These are phyloP conservation scores for Ilyonectria sp. DNA, from an alignment of 2,329 filamentous ascomycete species.

Conservation along the genomic window DNA sequence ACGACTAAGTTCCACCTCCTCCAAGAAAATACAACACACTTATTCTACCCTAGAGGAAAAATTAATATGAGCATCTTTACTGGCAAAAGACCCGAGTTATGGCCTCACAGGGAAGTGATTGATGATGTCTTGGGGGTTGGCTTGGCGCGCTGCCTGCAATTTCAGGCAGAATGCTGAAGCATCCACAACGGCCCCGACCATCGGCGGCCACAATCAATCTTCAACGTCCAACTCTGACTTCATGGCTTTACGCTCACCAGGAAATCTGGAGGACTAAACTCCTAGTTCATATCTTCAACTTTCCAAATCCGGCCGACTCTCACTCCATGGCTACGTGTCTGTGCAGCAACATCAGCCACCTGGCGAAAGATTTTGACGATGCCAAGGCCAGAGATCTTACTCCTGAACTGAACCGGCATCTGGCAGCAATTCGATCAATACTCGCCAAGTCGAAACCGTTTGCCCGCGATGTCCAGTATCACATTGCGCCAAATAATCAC, in stretches of 20 bases:
- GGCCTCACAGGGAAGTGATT: no score
- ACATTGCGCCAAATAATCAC: slow-evolving; percentile 50
- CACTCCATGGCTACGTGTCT: slow-evolving; percentile 36
- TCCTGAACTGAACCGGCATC: slow-evolving; percentile 47
- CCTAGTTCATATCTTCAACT: not conserved
- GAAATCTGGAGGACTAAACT: not conserved
- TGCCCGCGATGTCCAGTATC: slow-evolving; percentile 50
- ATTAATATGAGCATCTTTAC: no score
- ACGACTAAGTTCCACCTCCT: no score
- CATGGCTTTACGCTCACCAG: not conserved
- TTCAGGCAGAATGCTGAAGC: not conserved
- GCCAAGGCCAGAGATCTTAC: slow-evolving; percentile 39
- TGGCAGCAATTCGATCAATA: slow-evolving; percentile 44
- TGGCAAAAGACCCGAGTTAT: no score
- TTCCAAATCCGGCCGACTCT: not conserved
- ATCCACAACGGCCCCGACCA: not conserved
- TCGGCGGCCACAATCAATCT: not conserved
- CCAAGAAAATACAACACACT: no score
- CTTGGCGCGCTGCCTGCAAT: not conserved
- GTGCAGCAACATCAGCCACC: slow-evolving; percentile 42
- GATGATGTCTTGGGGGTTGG: no score
- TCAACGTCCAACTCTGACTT: not conserved
- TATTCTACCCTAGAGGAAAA: no score
- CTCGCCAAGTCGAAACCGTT: slow-evolving; percentile 49
- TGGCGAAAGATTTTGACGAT: slow-evolving; percentile 44